These are phyloP conservation scores for Backusella parvicylindrica DNA, from an alignment of 192 early-diverging fungal genomes.

Conservation along the genomic window DNA sequence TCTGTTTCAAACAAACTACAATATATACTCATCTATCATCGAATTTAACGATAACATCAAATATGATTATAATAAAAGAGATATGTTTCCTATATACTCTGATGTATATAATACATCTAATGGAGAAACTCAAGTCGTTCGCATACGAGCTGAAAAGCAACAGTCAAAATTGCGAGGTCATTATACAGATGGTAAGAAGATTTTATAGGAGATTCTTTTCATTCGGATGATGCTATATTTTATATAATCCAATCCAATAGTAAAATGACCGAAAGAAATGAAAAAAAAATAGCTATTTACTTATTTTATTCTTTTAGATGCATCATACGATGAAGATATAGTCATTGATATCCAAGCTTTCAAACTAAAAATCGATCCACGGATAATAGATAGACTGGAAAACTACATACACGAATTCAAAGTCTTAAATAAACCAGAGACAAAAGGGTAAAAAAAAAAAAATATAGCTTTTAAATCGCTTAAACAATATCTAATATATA, in stretches of 20 bases:
- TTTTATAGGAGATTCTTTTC: background rate
- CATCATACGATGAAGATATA: conserved; percentile 31
- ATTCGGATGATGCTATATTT: no score
- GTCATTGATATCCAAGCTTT: conserved; percentile 43
- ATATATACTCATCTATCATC: background rate
- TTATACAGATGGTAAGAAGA: conserved; percentile 4
- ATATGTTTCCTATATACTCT: background rate
- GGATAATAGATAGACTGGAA: conserved; percentile 43
- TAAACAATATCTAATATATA: background rate
- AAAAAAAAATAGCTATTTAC: background rate
- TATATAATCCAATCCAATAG: no score
- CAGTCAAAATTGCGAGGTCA: background rate
- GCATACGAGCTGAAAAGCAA: conserved; percentile 18
- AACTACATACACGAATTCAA: conserved; percentile 32
- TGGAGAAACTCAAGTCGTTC: background rate
- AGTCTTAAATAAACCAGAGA: background rate
- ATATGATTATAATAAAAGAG: background rate
- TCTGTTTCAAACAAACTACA: background rate
- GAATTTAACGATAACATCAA: conserved; percentile 1
- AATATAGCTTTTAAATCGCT: background rate
- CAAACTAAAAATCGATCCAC: conserved; percentile 40
- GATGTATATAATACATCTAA: background rate
- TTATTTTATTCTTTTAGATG: background rate
- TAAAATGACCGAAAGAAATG: background rate
- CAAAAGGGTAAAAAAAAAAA: background rate